Evolutionary conservation across 768 basidiomycete species (phyloP), one percentile per base, ranked within the genome.

Genomic region (Leccinellum albellum): DNA sequence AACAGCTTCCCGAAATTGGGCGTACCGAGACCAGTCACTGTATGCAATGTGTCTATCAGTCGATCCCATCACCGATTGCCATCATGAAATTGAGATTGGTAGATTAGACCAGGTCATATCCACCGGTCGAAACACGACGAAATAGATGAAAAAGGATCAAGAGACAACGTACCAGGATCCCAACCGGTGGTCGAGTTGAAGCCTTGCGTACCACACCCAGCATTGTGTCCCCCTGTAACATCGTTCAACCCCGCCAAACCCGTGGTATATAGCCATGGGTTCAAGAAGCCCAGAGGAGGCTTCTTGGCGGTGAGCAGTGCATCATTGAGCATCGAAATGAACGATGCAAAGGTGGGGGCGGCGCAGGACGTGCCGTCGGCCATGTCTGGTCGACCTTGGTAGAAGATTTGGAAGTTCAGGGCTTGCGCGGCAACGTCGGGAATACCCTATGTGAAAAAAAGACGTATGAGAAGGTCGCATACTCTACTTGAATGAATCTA

Each of bases 341-440:
- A 45, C 10, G 44, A 23, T 12, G 44, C 44, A 45, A 45, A 45
- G 12, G 44, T 3, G 6, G 44, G 44, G n/a, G 44, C 64, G 1
- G 87, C 66, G 1, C 84, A 84, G 14, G 86, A 88, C 2, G 89
- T 91, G 32, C 89, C 89, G 1, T 74, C 79, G 54, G 83, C 77
- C 1, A 69, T 65, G n/a, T 56, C 57, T 13, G 73, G 29, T 6
- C 48, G 17, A 3, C 84, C 84, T 26, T 64, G 53, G 48, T 77
- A 69, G 68, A 76, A 76, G 44, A 88, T 76, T 13, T 71, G 68
- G 76, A 81, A 88, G 33, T 71, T 66, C 44, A 67, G 63, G 1
- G 77, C 75, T 64, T 86, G 86, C 0, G 88, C 86, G 0, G 87
- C 73, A 32, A 89, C 85, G 60, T 90, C 88, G 10, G 87, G 88